Evolutionary conservation across 176 grass and related monocot species (phyloP).

Genomic region (Puya raimondii): DNA sequence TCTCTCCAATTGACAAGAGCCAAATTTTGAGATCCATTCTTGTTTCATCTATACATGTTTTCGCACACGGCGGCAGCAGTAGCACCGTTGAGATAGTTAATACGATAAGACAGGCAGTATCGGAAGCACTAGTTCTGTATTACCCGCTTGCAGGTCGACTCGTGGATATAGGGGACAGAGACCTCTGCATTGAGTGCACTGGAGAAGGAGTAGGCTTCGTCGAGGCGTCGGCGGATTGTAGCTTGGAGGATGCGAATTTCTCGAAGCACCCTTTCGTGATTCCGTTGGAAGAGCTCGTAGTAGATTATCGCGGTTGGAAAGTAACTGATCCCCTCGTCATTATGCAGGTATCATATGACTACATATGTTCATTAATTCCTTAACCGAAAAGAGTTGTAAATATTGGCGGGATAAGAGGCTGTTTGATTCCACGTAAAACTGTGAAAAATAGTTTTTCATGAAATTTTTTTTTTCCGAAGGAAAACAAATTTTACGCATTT

Average conservation of each 20-base stretch:
- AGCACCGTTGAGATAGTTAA: slow-evolving; percentile 1
- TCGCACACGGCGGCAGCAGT: slow-evolving; percentile 10
- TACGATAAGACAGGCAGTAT: slow-evolving; percentile 39
- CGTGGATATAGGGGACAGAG: slow-evolving; percentile 10
- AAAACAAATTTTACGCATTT: no score
- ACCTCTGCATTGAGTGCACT: slow-evolving; percentile 44
- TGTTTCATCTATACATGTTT: slow-evolving; percentile 60
- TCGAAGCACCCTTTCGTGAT: slow-evolving; percentile 53
- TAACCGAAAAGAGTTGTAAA: no score
- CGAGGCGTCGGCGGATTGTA: slow-evolving; percentile 40
- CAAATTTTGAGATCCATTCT: slow-evolving; percentile 36
- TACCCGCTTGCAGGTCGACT: slow-evolving; percentile 61
- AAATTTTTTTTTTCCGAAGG: no score
- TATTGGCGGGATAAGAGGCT: no score
- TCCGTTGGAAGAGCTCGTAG: slow-evolving; percentile 42
- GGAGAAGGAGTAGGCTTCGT: slow-evolving; percentile 60
- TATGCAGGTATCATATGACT: slow-evolving; percentile 41
- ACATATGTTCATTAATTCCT: no score
- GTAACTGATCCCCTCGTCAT: slow-evolving; percentile 42
- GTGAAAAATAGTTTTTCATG: no score
- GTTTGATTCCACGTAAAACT: no score
- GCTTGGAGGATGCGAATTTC: slow-evolving; percentile 49
- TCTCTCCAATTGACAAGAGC: slow-evolving; percentile 56
- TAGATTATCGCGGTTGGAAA: slow-evolving; percentile 24
- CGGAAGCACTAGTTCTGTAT: slow-evolving; percentile 48